A percentile compares a stretch with the other conserved stretches of the same genome.
Evolutionary conservation across 2,329 filamentous ascomycete genomes (phyloP).

Genomic region (Colletotrichum sp.): DNA sequence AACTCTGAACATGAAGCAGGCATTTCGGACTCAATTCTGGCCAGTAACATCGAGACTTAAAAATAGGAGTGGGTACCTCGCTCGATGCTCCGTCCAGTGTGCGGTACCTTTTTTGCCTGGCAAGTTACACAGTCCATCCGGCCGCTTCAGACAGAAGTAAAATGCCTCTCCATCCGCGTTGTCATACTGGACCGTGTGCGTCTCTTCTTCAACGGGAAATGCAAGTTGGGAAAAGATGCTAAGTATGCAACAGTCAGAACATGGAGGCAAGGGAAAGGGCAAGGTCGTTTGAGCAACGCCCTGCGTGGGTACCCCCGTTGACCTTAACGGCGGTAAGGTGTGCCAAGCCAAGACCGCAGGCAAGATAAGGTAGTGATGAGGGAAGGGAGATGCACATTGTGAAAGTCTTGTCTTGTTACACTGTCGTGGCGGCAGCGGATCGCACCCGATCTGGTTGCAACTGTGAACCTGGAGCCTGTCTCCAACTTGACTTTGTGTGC

Average conservation of each 20-base stretch:
- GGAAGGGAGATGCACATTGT: background rate
- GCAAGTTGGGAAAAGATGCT: background rate
- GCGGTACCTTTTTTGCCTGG: background rate
- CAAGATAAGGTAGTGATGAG: background rate
- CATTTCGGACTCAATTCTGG: background rate
- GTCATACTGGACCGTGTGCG: background rate
- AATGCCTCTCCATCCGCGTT: background rate
- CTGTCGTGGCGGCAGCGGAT: background rate
- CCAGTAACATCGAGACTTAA: background rate
- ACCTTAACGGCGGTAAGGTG: background rate
- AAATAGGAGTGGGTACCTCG: background rate
- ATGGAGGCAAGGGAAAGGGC: background rate
- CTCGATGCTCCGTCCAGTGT: background rate
- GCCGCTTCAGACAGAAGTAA: background rate
- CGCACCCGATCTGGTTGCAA: conserved; percentile 1
- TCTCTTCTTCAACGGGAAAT: background rate
- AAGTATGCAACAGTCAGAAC: background rate
- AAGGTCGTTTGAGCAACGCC: background rate
- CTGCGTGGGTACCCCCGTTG: background rate
- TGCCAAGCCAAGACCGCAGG: conserved; percentile 2
- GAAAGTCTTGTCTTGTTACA: background rate
- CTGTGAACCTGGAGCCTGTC: background rate
- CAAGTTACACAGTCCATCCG: background rate
- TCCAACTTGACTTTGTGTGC: background rate
- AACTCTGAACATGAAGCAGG: background rate